Evolutionary conservation across 176 grass and related monocot genomes (phyloP), one percentile per base, ranked within the genome.

Genomic region (Secale cereale): DNA sequence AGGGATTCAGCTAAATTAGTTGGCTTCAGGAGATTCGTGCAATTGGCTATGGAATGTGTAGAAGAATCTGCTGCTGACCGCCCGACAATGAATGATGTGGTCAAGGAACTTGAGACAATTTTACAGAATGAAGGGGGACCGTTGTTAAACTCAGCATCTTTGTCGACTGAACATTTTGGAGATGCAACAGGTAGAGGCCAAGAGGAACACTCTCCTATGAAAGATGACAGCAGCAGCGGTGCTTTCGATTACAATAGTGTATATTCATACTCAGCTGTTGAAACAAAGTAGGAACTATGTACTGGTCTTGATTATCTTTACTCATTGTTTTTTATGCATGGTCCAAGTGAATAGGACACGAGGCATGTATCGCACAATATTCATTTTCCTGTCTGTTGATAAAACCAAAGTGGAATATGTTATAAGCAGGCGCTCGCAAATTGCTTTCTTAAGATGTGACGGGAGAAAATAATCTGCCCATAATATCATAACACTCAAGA

Each of bases 61-160:
- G 88, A 93, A 73, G 92, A 91, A 32, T 91, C 88, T 25, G 83
- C 79, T 65, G 88, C 60, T 78, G 59, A 88, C 79, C 82, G 92
- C 8, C 92, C 88, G 20, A 86, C 82, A 40, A 93, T 91, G 92
- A 93, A 88, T 74, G 82, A 91, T 43, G 86, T 91, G 61, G 92
- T 91, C 17, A 93, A 86, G 80, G 92, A 93, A 61, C 86, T 93
- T 23, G 92, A 93, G 83, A 71, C 74, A 22, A 90, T 93, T 22
- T 73, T 91, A 73, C 88, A 93, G 76, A 93, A 88, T 76, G 85
- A 93, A 40, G 88, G 80, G 63, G 8, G n/a, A 16, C 41, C 71
- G 3, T 79, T 85, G 19, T 70, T 73, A 39, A 72, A 78, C 22
- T 88, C 91, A 28, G 82, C 82, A 43, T 83, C 76, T 82, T 71